A percentile compares a stretch with the other conserved stretches of the same genome.
phyloP scores from a whole-genome alignment of 169 alveolate species.

The Amoebophrya sp. region DNA sequence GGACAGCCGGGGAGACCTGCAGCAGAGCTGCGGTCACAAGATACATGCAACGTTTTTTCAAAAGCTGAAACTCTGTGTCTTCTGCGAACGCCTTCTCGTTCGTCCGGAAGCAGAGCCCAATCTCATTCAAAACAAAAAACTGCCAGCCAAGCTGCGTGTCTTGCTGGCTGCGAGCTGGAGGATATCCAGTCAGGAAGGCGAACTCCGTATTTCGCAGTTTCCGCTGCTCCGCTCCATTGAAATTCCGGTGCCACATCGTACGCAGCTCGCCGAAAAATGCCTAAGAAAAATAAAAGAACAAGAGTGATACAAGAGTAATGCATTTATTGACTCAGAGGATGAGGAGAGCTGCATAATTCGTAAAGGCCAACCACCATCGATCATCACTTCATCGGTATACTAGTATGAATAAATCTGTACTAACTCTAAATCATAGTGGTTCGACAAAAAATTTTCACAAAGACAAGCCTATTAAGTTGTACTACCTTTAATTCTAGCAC shows the following conservation, averaged over 20 bases:
- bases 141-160: slow-evolving; percentile 9
- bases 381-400: too few species aligned
- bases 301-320: too few species aligned
- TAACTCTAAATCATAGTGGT: too few species aligned
- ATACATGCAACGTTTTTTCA: neutral
- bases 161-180: neutral
- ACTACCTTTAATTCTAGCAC: neutral
- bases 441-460: too few species aligned
- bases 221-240: neutral
- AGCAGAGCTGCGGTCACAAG: neutral
- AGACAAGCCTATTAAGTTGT: too few species aligned
- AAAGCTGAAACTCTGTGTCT: too few species aligned
- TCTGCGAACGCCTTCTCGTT: neutral
- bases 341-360: too few species aligned
- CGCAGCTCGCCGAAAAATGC: neutral
- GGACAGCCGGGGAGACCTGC: neutral
- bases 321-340: too few species aligned
- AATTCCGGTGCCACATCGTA: neutral
- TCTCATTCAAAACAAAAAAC: neutral
- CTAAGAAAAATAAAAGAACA: too few species aligned
- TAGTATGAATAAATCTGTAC: too few species aligned
- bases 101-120: neutral
- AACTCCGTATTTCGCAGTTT: neutral
- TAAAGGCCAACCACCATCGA: too few species aligned
- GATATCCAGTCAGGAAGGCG: neutral